Evolutionary conservation across 768 basidiomycete genomes (phyloP).

Genomic region (Boletus subparvulus): DNA sequence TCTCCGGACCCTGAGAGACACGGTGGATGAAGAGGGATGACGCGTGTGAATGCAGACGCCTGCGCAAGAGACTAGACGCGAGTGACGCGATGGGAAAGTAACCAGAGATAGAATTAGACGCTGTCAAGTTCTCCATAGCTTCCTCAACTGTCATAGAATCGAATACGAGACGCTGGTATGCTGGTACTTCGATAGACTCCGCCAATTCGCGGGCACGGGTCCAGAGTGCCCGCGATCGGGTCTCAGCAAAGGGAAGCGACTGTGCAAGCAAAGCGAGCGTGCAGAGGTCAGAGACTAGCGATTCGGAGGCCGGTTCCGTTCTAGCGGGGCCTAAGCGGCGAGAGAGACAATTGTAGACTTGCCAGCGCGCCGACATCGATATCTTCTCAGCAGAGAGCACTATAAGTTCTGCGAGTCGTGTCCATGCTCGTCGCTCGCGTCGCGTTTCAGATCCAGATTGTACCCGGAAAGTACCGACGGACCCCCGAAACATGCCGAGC

Average conservation of each 20-base stretch:
- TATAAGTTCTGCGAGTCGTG: conserved; percentile 48
- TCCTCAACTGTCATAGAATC: conserved; percentile 51
- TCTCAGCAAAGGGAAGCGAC: conserved; percentile 36
- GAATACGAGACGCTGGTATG: conserved; percentile 57
- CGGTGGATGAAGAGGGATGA: conserved; percentile 53
- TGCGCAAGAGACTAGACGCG: conserved; percentile 49
- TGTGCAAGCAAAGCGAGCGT: conserved; percentile 59
- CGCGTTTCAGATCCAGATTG: conserved; percentile 17
- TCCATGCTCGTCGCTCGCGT: conserved; percentile 50
- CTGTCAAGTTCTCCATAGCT: conserved; percentile 43
- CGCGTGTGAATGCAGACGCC: conserved; percentile 52
- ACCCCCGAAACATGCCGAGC: conserved; percentile 35
- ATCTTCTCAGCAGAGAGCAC: conserved; percentile 33
- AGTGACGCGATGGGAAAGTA: conserved; percentile 49
- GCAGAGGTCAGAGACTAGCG: conserved; percentile 47
- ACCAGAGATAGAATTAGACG: conserved; percentile 9
- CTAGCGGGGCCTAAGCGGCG: conserved; percentile 13
- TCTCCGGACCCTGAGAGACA: conserved; percentile 30
- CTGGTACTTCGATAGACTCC: conserved; percentile 32
- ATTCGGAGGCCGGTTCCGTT: conserved; percentile 25
- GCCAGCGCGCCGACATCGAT: conserved; percentile 42
- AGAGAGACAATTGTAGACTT: conserved; percentile 55
- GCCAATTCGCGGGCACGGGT: conserved; percentile 30
- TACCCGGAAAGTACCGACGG: conserved; percentile 6
- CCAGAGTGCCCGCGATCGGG: conserved; percentile 49